Base-by-base conservation (phyloP, 257 asterid genomes). In the Nyctanthes arbortristis region DNA sequence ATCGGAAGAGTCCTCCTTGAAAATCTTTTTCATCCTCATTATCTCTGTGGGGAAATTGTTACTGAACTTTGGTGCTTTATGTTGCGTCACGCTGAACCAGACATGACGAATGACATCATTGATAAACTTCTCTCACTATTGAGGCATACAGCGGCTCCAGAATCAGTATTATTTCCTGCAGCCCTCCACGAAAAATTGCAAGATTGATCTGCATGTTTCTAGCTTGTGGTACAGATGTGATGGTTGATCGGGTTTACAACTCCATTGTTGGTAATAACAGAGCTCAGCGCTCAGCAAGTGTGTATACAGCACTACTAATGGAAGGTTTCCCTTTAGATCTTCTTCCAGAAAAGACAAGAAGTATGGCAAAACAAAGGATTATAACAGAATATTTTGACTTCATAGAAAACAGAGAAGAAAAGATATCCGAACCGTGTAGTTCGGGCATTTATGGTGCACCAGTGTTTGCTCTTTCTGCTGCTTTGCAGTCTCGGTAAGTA, bases 41-140 rank as follows among this genome's bases (percentile, higher is more conserved):
- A 77, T 71, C 95, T 89, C 30, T 94, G 97, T 76, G 70, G 83
- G 79, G 96, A 94, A 73, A 82, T 94, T 74, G 71, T 89, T 71
- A 80, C 85, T 54, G 99, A 94, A 55, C 95, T 94, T 43, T 94
- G 97, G 96, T 84, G 95, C 70, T 94, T 94, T 68, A 56, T 87
- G 47, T 72, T 90, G 61, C 87, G 97, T n/a, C 90, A 94, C 67
- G 90, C 95, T 79, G 93, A 84, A 65, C 43, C 57, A 58, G 87
- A 81, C 77, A 62, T 77, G 73, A 84, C 78, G 57, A 77, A 76
- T 55, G 86, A 81, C 69, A 65, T 82, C 34, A 65, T 87, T 24
- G 90, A 81, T 72, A 87, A 84, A 70, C 84, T 87, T 55, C 89
- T 91, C 84, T 67, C 83, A 56, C 62, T 94, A 58, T 72, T 91